phyloP scores from a whole-genome alignment of 1,284 basidiomycete species.

The Exobasidium cylindrosporum region DNA sequence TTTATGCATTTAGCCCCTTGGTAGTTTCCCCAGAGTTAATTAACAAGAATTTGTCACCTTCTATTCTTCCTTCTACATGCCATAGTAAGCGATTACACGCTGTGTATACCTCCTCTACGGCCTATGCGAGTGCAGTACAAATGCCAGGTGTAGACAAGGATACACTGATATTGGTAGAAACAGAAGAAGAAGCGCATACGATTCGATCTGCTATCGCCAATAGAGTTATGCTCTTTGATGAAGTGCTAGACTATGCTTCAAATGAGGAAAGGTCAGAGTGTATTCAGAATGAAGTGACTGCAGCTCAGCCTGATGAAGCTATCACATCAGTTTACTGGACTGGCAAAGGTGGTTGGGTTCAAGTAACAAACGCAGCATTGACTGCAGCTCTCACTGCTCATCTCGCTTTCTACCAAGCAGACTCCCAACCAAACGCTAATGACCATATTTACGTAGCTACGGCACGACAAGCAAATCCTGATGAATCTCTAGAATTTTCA shows the following conservation, averaged over 20 bases:
- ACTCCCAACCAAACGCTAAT: slow-evolving; percentile 34
- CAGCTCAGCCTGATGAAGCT: slow-evolving; percentile 19
- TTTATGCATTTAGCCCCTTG: neutral
- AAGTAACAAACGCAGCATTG: slow-evolving; percentile 32
- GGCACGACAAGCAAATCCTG: neutral
- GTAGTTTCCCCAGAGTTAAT: neutral
- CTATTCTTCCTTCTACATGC: neutral
- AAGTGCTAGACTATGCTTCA: slow-evolving; percentile 26
- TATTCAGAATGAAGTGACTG: slow-evolving; percentile 12
- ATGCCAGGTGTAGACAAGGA: slow-evolving; percentile 26
- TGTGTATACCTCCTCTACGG: slow-evolving; percentile 30
- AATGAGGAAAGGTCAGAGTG: slow-evolving; percentile 9
- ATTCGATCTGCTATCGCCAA: slow-evolving; percentile 19
- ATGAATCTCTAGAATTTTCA: neutral
- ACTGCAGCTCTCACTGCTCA: slow-evolving; percentile 41
- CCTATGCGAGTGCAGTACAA: slow-evolving; percentile 21
- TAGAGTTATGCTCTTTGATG: slow-evolving; percentile 26
- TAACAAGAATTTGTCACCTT: neutral
- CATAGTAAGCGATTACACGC: slow-evolving; percentile 10
- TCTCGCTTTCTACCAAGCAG: slow-evolving; percentile 40
- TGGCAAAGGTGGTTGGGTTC: slow-evolving; percentile 30
- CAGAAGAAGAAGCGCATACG: slow-evolving; percentile 21
- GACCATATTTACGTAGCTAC: slow-evolving; percentile 25
- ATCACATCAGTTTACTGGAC: slow-evolving; percentile 38
- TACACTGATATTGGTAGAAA: slow-evolving; percentile 29